Conservation (phyloP, 345 rosid genomes). For the Lepidium aucheri region DNA sequence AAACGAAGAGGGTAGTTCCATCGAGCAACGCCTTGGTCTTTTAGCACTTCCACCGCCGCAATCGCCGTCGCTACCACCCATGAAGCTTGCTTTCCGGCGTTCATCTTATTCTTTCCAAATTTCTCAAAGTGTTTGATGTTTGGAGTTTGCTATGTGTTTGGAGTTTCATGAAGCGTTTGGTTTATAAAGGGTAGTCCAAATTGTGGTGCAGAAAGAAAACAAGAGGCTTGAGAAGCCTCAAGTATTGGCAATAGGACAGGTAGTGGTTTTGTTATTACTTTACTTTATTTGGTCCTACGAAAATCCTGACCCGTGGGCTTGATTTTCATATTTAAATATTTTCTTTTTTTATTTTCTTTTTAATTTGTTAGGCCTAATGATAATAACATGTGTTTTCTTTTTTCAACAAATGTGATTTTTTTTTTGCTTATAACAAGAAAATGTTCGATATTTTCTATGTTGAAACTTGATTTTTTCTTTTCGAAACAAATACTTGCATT, state of each 20-base stretch:
- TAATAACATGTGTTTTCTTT: no score
- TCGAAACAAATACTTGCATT: no score
- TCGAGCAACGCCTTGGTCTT: slow-evolving; percentile 64
- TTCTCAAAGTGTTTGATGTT: neutral
- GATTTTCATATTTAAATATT: neutral
- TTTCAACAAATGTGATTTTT: no score
- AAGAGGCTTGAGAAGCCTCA: slow-evolving; percentile 6
- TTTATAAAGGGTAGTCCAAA: neutral
- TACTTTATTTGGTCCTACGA: neutral
- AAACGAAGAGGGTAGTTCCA: slow-evolving; percentile 54
- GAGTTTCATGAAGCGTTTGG: neutral
- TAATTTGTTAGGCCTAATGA: neutral
- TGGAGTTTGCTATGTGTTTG: neutral
- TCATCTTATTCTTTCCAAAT: neutral
- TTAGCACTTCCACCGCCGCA: slow-evolving; percentile 59
- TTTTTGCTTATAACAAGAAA: no score
- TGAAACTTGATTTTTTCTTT: no score
- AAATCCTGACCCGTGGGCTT: neutral
- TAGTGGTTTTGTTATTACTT: slow-evolving; percentile 10
- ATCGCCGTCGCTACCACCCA: slow-evolving; percentile 56
- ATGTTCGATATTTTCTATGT: no score
- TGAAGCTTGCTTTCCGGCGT: slow-evolving; percentile 22
- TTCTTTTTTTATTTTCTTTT: neutral
- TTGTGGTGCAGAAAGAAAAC: neutral
- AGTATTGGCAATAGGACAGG: neutral